Evolutionary conservation across 495 filamentous ascomycete genomes (phyloP), one percentile per base, ranked within the genome.

Genomic region (Penicillium diatomitis): DNA sequence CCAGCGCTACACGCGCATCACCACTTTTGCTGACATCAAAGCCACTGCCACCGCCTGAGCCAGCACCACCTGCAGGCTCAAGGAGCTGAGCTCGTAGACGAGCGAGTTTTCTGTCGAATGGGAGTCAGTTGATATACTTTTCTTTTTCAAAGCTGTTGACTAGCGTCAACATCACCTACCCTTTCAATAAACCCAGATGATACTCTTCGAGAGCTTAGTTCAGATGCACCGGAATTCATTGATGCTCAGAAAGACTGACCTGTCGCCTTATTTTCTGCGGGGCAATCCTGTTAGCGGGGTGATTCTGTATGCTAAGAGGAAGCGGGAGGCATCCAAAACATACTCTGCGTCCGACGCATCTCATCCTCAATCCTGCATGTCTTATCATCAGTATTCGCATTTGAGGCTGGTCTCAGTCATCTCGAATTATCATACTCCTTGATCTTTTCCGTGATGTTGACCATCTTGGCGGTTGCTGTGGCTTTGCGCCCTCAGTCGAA

Each of bases 391-490:
- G 53, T 45, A 48, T 56, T 47, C 3, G 11, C 27, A 9, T 33
- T 20, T 0, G 20, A 20, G 20, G 20, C 0, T 2, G 20, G 20
- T 20, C 20, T 20, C 20, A 2, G 20, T 20, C 20, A 20, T 20
- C 20, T 20, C 20, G 20, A 20, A 20, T 20, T 20, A 20, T 68
- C 84, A 59, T 71, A 92, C 90, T 96, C 90, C 73, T 97, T 99
- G 72, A 99, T 99, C 79, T 95, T 97, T 41, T 99, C 94, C 46
- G 92, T 96, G 49, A 99, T 96, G 74, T 96, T 96, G 71, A 96
- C 94, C 94, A 99, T 98, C 56, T 77, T 89, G 81, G 50, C 74
- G 65, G 71, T 67, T 54, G 44, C 6, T 54, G 50, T 52, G 61
- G 62, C 57, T 56, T 51, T 53, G 57, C 54, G 62, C 60, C 64